Evolutionary conservation across 148 eudicot genomes (phyloP), one percentile per base, ranked within the genome.

Genomic region (Dysphania ambrosioides): DNA sequence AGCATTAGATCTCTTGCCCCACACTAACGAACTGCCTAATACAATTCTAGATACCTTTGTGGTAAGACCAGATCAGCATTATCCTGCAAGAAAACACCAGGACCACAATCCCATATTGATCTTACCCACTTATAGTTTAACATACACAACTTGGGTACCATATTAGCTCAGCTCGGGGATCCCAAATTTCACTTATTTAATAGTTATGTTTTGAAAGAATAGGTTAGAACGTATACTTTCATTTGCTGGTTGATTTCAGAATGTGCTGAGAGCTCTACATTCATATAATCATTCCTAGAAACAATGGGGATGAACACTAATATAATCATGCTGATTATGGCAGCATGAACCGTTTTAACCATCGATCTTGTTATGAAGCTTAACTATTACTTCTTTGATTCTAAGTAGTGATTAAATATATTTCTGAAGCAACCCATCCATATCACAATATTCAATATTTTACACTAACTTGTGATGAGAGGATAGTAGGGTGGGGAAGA

Each of bases 401-500:
- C 21, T 47, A 47, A 47, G 15, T 19, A 47, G 5, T 47, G 18
- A 12, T 47, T 47, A 47, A n/a, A 47, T 16, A 47, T 16, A 13
- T 47, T 2, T 47, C 53, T 47, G 16, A 47, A 47, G 21, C 21
- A 47, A 47, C 53, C 53, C 16, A 13, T 47, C 53, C 16, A 13
- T 47, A 13, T 47, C 15, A 47, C 5, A 47, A 47, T 47, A 47
- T 47, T 47, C 53, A 47, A 47, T 47, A 47, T 15, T 11, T 47
- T 47, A 47, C 53, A 47, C 53, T 19, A 47, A 47, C 5, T 47
- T 47, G 53, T 6, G 16, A 47, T 47, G 53, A 47, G 53, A 47
- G 13, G 16, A 15, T 47, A n/a, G 30, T 78, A 72, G 72, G 81
- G 64, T 72, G 75, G 68, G 73, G 30, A 66, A 60, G 71, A 65